Percentiles rank a stretch among this genome's conserved stretches.
Evolutionary conservation across 2,329 filamentous ascomycete genomes (phyloP).

Genomic region (Trichoderma gracile): DNA sequence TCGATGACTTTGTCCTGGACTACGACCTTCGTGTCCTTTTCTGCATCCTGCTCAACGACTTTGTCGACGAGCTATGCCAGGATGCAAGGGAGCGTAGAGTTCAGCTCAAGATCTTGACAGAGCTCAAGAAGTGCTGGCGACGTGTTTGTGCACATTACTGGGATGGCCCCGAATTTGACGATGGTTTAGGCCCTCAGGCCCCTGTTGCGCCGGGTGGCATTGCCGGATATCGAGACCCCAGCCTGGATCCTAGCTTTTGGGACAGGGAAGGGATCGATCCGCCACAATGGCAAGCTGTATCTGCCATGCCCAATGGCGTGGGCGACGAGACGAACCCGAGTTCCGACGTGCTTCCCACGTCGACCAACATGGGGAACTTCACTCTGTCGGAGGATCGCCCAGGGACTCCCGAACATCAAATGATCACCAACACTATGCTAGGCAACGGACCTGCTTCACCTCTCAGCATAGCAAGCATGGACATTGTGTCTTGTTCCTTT

Average conservation of each 20-base stretch:
- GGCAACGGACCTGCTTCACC: slow-evolving; percentile 46
- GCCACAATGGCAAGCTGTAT: slow-evolving; percentile 44
- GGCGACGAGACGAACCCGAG: slow-evolving; percentile 43
- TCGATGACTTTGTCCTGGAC: slow-evolving; percentile 86
- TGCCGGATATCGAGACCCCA: slow-evolving; percentile 59
- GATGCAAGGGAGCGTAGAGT: slow-evolving; percentile 50
- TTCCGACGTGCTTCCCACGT: slow-evolving; percentile 48
- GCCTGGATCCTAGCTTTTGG: slow-evolving; percentile 57
- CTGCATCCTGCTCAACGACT: slow-evolving; percentile 75
- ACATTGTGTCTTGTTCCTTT: slow-evolving; percentile 65
- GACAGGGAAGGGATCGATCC: slow-evolving; percentile 47
- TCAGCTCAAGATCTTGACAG: slow-evolving; percentile 80
- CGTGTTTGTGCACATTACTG: slow-evolving; percentile 87
- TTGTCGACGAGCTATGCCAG: slow-evolving; percentile 56
- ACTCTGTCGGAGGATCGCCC: slow-evolving; percentile 48
- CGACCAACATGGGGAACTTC: slow-evolving; percentile 50
- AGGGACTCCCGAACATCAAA: slow-evolving; percentile 48
- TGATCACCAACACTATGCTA: slow-evolving; percentile 29
- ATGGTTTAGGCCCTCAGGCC: slow-evolving; percentile 61
- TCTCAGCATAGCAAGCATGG: slow-evolving; percentile 59
- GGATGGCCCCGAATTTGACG: slow-evolving; percentile 70
- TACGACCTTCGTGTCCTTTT: slow-evolving; percentile 74
- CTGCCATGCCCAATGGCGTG: slow-evolving; percentile 32
- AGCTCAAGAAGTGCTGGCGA: slow-evolving; percentile 97
- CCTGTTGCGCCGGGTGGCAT: slow-evolving; percentile 77